Percentiles rank a stretch among this genome's conserved stretches.
phyloP scores from a whole-genome alignment of 176 grass and related monocot species.

The Aechmea fasciata region DNA sequence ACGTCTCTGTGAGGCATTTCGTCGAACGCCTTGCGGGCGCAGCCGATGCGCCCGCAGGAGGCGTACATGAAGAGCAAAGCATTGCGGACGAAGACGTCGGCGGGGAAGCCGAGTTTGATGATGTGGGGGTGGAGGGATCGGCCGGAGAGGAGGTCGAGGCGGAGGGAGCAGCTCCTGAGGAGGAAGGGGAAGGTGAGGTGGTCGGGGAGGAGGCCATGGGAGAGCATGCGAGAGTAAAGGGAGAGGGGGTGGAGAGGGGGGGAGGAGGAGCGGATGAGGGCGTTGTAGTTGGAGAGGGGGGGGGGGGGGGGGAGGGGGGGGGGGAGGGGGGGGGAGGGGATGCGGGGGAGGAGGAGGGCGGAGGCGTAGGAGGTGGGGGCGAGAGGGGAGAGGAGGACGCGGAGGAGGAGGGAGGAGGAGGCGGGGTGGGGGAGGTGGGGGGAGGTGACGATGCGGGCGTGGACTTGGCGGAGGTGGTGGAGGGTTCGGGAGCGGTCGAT shows the following conservation, averaged over 20 bases:
- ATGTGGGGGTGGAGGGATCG: neutral
- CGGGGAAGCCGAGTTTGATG: neutral
- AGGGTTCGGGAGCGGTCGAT: neutral
- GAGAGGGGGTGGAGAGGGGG: neutral
- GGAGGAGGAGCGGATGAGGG: constrained; percentile 8
- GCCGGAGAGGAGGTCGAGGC: neutral
- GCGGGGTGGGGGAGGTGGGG: neutral
- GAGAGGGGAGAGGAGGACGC: constrained; percentile 1
- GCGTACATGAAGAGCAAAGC: neutral
- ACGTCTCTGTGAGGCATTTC: constrained; percentile 3
- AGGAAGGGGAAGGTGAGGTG: constrained; percentile 22
- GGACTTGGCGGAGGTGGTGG: constrained; percentile 8
- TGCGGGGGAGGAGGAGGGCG: constrained; percentile 1
- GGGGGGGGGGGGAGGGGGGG: neutral
- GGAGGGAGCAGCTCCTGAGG: constrained; percentile 5
- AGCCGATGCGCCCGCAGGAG: neutral
- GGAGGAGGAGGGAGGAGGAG: neutral
- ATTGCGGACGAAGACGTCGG: constrained; percentile 1
- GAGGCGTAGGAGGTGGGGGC: neutral
- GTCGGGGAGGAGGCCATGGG: neutral
- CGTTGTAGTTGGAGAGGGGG: constrained; percentile 8
- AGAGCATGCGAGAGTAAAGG: constrained; percentile 4
- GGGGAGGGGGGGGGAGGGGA: neutral
- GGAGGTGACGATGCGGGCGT: constrained; percentile 5
- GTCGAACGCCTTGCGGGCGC: neutral